A percentile compares a stretch with the other conserved stretches of the same genome.
These are phyloP conservation scores for Salix koriyanagi DNA, from an alignment of 345 rosid genomes.

Conservation along the genomic window DNA sequence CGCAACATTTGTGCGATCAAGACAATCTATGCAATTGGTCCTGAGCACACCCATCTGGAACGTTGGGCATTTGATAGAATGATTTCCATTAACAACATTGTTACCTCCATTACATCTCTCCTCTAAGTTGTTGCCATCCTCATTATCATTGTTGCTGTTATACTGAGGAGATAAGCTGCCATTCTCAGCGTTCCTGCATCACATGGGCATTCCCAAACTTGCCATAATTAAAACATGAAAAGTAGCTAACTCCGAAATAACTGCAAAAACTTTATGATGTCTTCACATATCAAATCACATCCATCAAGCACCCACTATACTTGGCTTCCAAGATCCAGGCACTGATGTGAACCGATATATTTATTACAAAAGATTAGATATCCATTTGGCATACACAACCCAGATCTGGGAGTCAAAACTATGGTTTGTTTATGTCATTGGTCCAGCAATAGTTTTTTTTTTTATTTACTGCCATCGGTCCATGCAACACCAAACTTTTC, in stretches of 20 bases:
- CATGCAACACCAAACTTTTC: background rate
- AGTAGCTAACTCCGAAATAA: background rate
- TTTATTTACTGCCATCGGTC: background rate
- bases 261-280: background rate
- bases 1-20: conserved; percentile 99
- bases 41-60: conserved; percentile 89
- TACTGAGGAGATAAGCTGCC: conserved; percentile 32
- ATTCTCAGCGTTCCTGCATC: conserved; percentile 46
- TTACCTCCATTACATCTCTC: conserved; percentile 39
- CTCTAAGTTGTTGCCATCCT: conserved; percentile 41
- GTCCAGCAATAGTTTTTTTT: background rate
- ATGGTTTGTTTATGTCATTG: background rate
- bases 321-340: background rate
- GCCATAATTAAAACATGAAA: background rate
- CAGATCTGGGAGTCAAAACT: background rate
- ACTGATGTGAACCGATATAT: background rate
- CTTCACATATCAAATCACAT: conserved; percentile 3
- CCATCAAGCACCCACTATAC: conserved; percentile 5
- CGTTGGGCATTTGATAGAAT: conserved; percentile 43
- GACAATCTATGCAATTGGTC: conserved; percentile 98
- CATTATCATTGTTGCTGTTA: conserved; percentile 41
- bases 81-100: conserved; percentile 45
- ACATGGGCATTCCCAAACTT: conserved; percentile 25
- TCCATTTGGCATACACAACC: background rate
- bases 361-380: background rate